Evolutionary conservation across 73 alveolate genomes (phyloP).

Genomic region (Paramecium pentaurelia): DNA sequence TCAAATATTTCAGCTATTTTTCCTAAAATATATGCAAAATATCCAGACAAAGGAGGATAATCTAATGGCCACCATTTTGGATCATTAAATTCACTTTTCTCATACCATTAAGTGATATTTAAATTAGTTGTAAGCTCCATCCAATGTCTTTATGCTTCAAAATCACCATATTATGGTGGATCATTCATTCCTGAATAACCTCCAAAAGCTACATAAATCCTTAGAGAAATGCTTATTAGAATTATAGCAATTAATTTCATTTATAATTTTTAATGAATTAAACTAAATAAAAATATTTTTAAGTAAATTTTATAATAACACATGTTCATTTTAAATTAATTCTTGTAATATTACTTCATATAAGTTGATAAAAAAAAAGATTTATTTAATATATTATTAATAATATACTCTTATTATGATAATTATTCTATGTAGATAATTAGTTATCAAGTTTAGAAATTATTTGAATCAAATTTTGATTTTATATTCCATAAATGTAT

Average conservation of each 20-base stretch:
- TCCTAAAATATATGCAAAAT: slow-evolving; percentile 83
- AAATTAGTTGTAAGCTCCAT: slow-evolving; percentile 72
- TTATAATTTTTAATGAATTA: not conserved
- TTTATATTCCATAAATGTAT: no score
- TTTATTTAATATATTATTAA: no score
- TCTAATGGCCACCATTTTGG: slow-evolving; percentile 91
- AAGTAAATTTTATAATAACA: not conserved
- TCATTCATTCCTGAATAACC: not conserved
- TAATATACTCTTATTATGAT: no score
- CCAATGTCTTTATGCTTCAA: slow-evolving; percentile 86
- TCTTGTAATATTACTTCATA: not conserved
- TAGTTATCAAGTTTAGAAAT: no score
- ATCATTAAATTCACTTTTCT: slow-evolving; percentile 2
- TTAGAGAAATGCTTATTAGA: not conserved
- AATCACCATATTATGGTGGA: slow-evolving; percentile 70
- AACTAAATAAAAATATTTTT: not conserved
- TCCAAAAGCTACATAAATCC: not conserved
- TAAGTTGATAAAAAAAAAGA: no score
- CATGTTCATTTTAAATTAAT: not conserved
- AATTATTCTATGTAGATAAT: no score
- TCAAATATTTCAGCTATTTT: slow-evolving; percentile 45
- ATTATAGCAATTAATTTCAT: not conserved
- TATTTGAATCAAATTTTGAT: not conserved
- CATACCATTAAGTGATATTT: not conserved
- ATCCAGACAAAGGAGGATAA: slow-evolving; percentile 98